Evolutionary conservation across 192 early-diverging fungal species (phyloP), one percentile per base, ranked within the genome.

Genomic region (Backusella mclennaniae): DNA sequence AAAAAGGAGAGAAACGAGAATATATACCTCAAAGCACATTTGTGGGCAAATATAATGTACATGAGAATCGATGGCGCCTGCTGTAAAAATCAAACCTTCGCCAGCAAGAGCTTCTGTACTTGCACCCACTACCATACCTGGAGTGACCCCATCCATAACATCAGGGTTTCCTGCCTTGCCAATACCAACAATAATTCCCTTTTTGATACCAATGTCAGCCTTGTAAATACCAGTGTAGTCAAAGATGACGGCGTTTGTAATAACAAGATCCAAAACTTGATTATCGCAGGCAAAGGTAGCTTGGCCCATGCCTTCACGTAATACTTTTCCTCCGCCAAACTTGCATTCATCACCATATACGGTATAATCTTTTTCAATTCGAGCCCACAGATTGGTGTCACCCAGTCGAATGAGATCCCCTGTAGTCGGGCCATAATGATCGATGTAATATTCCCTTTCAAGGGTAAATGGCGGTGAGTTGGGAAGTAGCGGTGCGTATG

Each of bases 121-220:
- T 2, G 89, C 89, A 63, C 97, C 97, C 35, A 96, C 89, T 19
- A 90, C 79, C 96, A 99, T 95, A 8, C 94, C 94, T 14, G 89
- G 88, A n/a, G 92, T 92, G 5, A 99, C 93, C 23, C 91, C 93
- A 35, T 95, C 93, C 96, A 98, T 97, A 14, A 96, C 90, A 77
- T 97, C 93, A 7, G 97, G 96, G 81, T 97, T 99, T 19, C 96
- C 97, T 31, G 97, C 93, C 82, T 99, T 99, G 39, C 96, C 97
- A 75, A 98, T 97, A 9, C 93, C 95, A 15, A 86, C 85, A 77
- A 99, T 97, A 36, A 88, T 73, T 9, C 96, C 95, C 21, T 89
- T 83, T 71, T 92, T 92, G 59, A 99, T 90, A 67, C 97, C 97
- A 80, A 99, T 97, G 76, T 98, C 97, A 4, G 97, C 97, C 90